Conservation (phyloP, 208 protist species). For the Crithidia thermophila region DNA sequence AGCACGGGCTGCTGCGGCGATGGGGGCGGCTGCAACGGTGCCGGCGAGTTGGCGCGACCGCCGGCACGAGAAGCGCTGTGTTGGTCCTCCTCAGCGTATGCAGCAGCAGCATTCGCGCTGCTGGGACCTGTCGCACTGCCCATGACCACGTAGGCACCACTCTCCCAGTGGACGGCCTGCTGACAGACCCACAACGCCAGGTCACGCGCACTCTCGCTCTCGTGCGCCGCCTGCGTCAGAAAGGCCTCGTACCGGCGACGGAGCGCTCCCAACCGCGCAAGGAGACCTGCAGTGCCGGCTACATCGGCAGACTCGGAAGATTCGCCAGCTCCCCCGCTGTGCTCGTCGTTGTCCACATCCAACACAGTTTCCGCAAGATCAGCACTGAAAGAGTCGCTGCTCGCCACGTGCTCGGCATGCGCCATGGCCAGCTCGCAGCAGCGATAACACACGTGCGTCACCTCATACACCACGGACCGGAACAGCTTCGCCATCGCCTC, state of each 20-base stretch:
- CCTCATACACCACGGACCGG: constrained; percentile 10
- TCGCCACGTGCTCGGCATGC: constrained; percentile 14
- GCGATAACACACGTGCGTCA: constrained; percentile 41
- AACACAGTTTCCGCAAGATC: too few species aligned
- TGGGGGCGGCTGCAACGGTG: constrained; percentile 12
- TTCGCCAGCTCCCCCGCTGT: not conserved
- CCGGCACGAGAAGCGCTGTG: not conserved
- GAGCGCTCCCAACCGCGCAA: constrained; percentile 37
- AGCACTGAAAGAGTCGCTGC: not conserved
- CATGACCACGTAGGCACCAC: constrained; percentile 21
- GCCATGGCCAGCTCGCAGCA: constrained; percentile 37
- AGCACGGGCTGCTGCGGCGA: constrained; percentile 13
- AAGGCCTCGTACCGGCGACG: constrained; percentile 46
- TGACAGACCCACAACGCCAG: constrained; percentile 66
- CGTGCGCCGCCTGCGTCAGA: constrained; percentile 35
- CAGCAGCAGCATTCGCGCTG: not conserved
- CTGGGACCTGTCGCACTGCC: not conserved
- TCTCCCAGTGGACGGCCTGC: constrained; percentile 33
- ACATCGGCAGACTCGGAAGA: too few species aligned
- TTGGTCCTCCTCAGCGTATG: constrained; percentile 12
- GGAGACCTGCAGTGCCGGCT: not conserved
- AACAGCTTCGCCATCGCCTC: constrained; percentile 27
- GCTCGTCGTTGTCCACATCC: not conserved
- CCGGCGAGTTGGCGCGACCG: constrained; percentile 11
- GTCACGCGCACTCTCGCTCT: constrained; percentile 45